These are phyloP conservation scores for Trichoderma asperelloides DNA, from an alignment of 495 filamentous ascomycete genomes.

Conservation along the genomic window DNA sequence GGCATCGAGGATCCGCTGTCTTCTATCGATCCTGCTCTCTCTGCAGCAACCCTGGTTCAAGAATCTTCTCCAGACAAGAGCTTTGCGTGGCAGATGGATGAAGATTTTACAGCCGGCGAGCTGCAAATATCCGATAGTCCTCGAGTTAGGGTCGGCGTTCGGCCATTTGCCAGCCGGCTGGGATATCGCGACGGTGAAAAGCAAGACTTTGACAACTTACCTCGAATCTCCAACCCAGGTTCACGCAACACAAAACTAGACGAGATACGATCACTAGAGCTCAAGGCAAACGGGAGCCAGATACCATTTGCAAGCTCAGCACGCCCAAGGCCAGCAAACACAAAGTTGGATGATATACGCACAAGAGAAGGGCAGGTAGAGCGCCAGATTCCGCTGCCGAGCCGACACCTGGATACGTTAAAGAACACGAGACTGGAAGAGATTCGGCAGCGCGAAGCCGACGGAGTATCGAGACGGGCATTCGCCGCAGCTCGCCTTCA, in stretches of 20 bases:
- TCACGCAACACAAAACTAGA: conserved; percentile 30
- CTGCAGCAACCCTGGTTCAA: conserved; percentile 23
- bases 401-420: conserved; percentile 16
- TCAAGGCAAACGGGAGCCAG: conserved; percentile 16
- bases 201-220: not conserved
- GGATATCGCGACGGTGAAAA: conserved; percentile 10
- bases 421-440: conserved; percentile 41
- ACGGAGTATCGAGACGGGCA: conserved; percentile 47
- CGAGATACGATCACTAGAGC: conserved; percentile 32
- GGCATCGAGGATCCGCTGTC: conserved; percentile 31
- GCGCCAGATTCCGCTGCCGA: conserved; percentile 13
- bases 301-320: not conserved
- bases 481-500: conserved; percentile 50
- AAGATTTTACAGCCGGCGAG: conserved; percentile 57
- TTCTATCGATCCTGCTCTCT: conserved; percentile 31
- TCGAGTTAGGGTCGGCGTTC: conserved; percentile 31
- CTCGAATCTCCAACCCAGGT: not conserved
- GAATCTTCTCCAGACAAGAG: conserved; percentile 37
- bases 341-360: conserved; percentile 42
- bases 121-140: conserved; percentile 54
- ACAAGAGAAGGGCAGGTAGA: conserved; percentile 40
- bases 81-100: conserved; percentile 47
- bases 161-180: conserved; percentile 12
- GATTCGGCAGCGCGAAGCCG: conserved; percentile 49
- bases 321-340: conserved; percentile 13